Conservation (phyloP, 2,329 filamentous ascomycete species). For the Ophiostoma sp. region DNA sequence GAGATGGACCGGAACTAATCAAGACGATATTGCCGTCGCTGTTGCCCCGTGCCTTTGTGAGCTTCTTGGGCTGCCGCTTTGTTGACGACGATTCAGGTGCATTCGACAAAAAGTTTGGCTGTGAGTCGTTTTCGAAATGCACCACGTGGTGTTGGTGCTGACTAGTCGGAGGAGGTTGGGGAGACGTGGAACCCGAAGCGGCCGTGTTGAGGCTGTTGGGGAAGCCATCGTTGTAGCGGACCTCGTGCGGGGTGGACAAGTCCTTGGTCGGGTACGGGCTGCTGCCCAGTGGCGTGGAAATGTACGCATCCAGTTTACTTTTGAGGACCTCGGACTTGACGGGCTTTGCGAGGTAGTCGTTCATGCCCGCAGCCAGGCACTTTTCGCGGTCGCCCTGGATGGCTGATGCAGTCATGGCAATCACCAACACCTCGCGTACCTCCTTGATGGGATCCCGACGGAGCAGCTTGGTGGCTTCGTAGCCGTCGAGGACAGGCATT, state of each 20-base stretch:
- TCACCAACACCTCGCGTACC: slow-evolving; percentile 83
- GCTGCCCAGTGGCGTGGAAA: slow-evolving; percentile 39
- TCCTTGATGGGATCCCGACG: slow-evolving; percentile 73
- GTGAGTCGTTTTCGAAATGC: not conserved
- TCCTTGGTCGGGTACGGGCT: slow-evolving; percentile 35
- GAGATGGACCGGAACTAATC: not conserved
- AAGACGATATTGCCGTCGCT: slow-evolving; percentile 35
- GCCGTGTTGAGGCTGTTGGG: not conserved
- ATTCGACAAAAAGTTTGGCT: not conserved
- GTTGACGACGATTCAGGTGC: not conserved
- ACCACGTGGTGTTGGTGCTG: not conserved
- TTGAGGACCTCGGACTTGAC: slow-evolving; percentile 87
- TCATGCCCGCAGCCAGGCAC: slow-evolving; percentile 95
- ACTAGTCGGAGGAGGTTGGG: not conserved
- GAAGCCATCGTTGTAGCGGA: not conserved
- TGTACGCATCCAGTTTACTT: slow-evolving; percentile 69
- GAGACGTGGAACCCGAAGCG: not conserved
- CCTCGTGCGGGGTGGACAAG: not conserved
- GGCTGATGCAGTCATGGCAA: slow-evolving; percentile 94
- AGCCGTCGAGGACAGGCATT: slow-evolving; percentile 92
- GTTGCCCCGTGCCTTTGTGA: slow-evolving; percentile 44
- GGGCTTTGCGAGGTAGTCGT: slow-evolving; percentile 93
- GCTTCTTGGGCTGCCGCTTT: slow-evolving; percentile 44
- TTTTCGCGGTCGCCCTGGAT: slow-evolving; percentile 95
- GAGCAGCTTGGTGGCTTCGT: slow-evolving; percentile 83